Evolutionary conservation across 2,329 filamentous ascomycete species (phyloP).

Genomic region (Alternaria brassicae): DNA sequence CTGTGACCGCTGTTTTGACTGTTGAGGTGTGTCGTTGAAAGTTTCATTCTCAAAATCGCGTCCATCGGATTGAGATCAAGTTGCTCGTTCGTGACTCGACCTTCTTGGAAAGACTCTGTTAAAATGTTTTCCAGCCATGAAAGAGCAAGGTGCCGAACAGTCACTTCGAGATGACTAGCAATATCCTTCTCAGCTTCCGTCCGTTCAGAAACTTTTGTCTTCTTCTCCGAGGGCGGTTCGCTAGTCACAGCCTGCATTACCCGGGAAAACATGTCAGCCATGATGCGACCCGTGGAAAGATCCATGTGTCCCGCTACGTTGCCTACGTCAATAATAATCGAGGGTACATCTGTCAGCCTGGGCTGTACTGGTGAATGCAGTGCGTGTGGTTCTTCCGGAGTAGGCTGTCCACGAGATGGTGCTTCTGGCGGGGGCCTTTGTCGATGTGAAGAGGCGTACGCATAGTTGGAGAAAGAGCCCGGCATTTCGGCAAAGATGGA

Average conservation of each 20-base stretch:
- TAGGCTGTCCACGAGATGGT: slow-evolving; percentile 26
- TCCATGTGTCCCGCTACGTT: slow-evolving; percentile 46
- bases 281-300: slow-evolving; percentile 44
- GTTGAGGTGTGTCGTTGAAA: slow-evolving; percentile 34
- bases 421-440: slow-evolving; percentile 34
- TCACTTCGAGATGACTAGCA: slow-evolving; percentile 28
- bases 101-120: slow-evolving; percentile 31
- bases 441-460: slow-evolving; percentile 49
- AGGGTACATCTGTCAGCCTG: slow-evolving; percentile 22
- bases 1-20: slow-evolving; percentile 26
- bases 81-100: neutral
- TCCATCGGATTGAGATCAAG: slow-evolving; percentile 38
- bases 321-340: slow-evolving; percentile 44
- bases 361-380: slow-evolving; percentile 10
- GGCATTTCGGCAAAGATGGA: slow-evolving; percentile 54
- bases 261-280: slow-evolving; percentile 41
- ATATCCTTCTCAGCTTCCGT: neutral
- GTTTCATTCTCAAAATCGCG: slow-evolving; percentile 37
- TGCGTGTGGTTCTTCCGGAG: slow-evolving; percentile 8
- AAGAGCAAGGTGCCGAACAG: slow-evolving; percentile 37
- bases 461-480: slow-evolving; percentile 58
- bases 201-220: neutral
- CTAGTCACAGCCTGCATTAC: slow-evolving; percentile 30
- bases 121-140: slow-evolving; percentile 43
- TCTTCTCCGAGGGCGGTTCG: slow-evolving; percentile 6